Evolutionary conservation across 192 early-diverging fungal genomes (phyloP), one percentile per base, ranked within the genome.

Genomic region (Thamnidium elegans): DNA sequence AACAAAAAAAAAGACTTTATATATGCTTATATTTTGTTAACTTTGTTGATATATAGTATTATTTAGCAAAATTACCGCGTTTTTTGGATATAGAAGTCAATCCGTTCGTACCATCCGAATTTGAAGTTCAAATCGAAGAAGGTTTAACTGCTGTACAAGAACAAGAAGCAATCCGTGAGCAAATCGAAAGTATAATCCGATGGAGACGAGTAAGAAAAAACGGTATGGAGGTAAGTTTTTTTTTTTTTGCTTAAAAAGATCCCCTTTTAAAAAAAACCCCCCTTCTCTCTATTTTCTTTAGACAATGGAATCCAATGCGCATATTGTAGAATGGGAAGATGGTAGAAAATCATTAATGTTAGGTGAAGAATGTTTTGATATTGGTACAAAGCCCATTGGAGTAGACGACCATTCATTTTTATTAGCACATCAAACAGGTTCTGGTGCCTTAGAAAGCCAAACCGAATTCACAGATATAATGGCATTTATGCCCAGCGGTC

Each of bases 261-360:
- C n/a, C n/a, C n/a, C n/a, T n/a, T n/a, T n/a, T n/a, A n/a, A n/a
- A n/a, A n/a, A n/a, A n/a, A n/a, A n/a, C n/a, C n/a, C n/a, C n/a
- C n/a, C n/a, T n/a, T n/a, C n/a, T n/a, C n/a, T n/a, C n/a, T n/a
- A 19, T 47, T n/a, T 44, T 47, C 13, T 14, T n/a, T 58, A 75
- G 65, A 73, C 60, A 47, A 85, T 86, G 65, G 86, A 91, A 63
- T 89, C 89, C 19, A 91, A 93, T 69, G 83, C 89, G 1, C 84
- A 87, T 3, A 66, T 94, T 54, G 82, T 94, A 7, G 74, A 82
- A 36, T 93, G 93, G 93, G 86, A 84, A 11, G 89, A 94, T 69
- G 87, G 85, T 26, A 70, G 81, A 36, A 78, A 82, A 69, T 90
- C 93, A 3, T 65, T 94, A 9, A 73, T 90, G 4, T 66, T 94